Conservation (phyloP, 2,329 filamentous ascomycete genomes). For the Zymoseptoria passerinii region DNA sequence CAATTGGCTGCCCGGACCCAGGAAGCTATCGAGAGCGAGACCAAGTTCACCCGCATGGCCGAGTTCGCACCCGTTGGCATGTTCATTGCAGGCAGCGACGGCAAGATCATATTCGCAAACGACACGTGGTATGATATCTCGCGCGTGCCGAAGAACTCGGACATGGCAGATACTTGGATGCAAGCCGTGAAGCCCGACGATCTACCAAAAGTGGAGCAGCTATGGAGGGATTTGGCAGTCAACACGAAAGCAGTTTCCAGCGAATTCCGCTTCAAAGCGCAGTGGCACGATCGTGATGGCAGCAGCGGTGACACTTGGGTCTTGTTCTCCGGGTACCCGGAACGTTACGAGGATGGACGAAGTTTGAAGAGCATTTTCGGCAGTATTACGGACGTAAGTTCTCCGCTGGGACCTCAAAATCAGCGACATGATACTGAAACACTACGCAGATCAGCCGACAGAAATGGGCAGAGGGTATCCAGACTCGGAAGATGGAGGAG, state of each 20-base stretch:
- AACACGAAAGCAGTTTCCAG: conserved; percentile 55
- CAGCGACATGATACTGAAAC: no score
- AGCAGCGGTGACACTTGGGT: conserved; percentile 64
- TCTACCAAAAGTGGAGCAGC: conserved; percentile 46
- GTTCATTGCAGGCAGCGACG: conserved; percentile 68
- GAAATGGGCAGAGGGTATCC: conserved; percentile 74
- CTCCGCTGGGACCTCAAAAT: no score
- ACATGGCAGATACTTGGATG: conserved; percentile 60
- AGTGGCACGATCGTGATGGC: conserved; percentile 52
- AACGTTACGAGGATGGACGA: conserved; percentile 54
- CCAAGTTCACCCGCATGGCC: conserved; percentile 74
- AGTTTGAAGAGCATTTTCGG: conserved; percentile 66
- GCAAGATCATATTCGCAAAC: conserved; percentile 70
- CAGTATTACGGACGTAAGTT: conserved; percentile 58
- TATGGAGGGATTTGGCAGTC: conserved; percentile 58
- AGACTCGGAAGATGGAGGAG: conserved; percentile 69
- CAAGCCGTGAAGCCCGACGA: conserved; percentile 63
- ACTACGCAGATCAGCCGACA: conserved; percentile 58
- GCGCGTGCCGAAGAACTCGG: conserved; percentile 51
- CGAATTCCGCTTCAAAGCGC: conserved; percentile 67
- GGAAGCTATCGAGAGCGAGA: conserved; percentile 55
- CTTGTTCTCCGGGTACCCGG: conserved; percentile 66
- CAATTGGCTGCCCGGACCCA: conserved; percentile 58
- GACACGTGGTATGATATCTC: conserved; percentile 67
- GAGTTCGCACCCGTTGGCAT: conserved; percentile 77